Conservation (phyloP, 2,329 filamentous ascomycete species). For the Pseudopithomyces chartarum region DNA sequence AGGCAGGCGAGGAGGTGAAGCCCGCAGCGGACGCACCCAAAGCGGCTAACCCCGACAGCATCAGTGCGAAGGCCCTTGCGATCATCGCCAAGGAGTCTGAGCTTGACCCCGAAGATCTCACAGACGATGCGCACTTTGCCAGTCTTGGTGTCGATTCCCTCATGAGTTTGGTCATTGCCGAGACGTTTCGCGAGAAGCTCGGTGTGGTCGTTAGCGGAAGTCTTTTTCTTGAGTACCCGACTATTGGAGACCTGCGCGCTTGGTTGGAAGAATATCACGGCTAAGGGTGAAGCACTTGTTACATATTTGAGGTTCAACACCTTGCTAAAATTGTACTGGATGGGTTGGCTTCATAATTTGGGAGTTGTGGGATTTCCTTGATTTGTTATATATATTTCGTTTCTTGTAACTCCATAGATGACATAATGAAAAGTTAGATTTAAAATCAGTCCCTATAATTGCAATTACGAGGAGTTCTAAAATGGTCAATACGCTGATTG, state of each 20-base stretch:
- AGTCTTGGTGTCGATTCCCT: constrained; percentile 36
- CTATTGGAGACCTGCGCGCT: constrained; percentile 22
- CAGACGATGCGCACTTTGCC: constrained; percentile 25
- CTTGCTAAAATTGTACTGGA: neutral
- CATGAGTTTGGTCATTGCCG: constrained; percentile 27
- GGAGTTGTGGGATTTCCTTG: neutral
- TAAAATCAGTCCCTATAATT: too few relatives aligned
- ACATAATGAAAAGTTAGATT: too few relatives aligned
- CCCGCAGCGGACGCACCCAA: neutral
- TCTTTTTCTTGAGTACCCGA: constrained; percentile 31
- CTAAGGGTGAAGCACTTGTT: neutral
- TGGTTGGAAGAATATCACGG: neutral
- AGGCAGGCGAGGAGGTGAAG: neutral
- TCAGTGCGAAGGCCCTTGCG: constrained; percentile 13
- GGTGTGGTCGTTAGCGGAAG: constrained; percentile 19
- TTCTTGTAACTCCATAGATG: too few relatives aligned
- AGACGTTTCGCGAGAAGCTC: constrained; percentile 26
- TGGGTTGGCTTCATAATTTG: neutral
- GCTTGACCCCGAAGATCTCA: constrained; percentile 21
- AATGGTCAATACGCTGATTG: too few relatives aligned
- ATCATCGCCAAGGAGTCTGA: constrained; percentile 28
- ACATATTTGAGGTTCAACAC: neutral
- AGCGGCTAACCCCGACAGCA: neutral
- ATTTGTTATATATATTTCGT: too few relatives aligned
- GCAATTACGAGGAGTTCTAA: too few relatives aligned